These are phyloP conservation scores for Pseudodiploospora longispora DNA, from an alignment of 2,329 filamentous ascomycete species.

Conservation along the genomic window DNA sequence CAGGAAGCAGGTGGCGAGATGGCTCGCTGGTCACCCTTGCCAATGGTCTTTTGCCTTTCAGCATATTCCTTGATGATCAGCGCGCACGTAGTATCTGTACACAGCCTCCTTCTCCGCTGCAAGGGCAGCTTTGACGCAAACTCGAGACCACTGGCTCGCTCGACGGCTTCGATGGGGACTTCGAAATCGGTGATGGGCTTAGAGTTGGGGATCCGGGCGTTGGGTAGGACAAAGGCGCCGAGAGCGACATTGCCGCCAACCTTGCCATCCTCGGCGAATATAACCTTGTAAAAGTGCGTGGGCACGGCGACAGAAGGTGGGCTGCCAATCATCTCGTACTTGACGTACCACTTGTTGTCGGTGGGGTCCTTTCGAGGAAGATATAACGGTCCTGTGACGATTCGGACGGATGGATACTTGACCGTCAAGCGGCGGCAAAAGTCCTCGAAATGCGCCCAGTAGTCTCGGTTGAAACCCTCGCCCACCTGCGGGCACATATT, in stretches of 20 bases:
- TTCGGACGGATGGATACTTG: slow-evolving; percentile 76
- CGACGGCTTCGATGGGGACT: slow-evolving; percentile 85
- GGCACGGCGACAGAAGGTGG: slow-evolving; percentile 93
- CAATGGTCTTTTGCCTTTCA: slow-evolving; percentile 51
- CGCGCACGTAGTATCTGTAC: slow-evolving; percentile 77
- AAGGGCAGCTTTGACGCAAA: slow-evolving; percentile 75
- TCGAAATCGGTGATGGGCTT: slow-evolving; percentile 89
- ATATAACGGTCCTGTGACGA: slow-evolving; percentile 91
- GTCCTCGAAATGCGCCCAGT: slow-evolving; percentile 98
- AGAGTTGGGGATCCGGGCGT: slow-evolving; percentile 77
- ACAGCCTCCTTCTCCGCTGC: slow-evolving; percentile 68
- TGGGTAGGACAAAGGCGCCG: slow-evolving; percentile 91
- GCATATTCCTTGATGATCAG: slow-evolving; percentile 75
- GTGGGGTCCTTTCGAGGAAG: slow-evolving; percentile 71
- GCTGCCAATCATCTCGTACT: slow-evolving; percentile 89
- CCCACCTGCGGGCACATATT: slow-evolving; percentile 99
- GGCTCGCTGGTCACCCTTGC: slow-evolving; percentile 26
- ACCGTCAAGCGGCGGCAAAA: slow-evolving; percentile 81
- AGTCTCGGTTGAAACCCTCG: slow-evolving; percentile 96
- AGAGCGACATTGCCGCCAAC: slow-evolving; percentile 69
- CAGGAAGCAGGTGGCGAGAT: slow-evolving; percentile 8
- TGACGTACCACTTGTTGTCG: slow-evolving; percentile 92
- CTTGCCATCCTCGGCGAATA: slow-evolving; percentile 81
- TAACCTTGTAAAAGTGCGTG: slow-evolving; percentile 99
- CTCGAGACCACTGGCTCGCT: slow-evolving; percentile 85